Evolutionary conservation across 495 filamentous ascomycete genomes (phyloP), one percentile per base, ranked within the genome.

Genomic region (Umbilicaria muhlenbergii): DNA sequence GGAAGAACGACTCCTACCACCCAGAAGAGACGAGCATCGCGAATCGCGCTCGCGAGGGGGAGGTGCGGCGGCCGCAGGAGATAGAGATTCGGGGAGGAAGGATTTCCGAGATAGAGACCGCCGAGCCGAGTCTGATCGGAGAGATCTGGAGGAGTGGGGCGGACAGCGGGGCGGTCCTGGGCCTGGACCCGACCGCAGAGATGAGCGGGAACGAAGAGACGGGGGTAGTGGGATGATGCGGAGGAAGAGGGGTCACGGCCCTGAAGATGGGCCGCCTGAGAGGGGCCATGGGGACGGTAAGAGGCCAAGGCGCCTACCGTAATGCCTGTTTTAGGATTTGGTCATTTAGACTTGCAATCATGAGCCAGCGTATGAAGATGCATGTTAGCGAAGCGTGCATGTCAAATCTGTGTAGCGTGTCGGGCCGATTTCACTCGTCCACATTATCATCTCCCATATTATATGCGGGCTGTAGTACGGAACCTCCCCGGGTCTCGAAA

Each of bases 251-350:
- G 24, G 46, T 28, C 24, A 28, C 6, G 24, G 24, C 24, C 8
- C 24, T 6, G 24, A 28, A 28, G 24, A 28, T 28, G 24, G 24
- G 8, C 24, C 24, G 24, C 24, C 48, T 40, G 50, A 49, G 11
- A 32, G 50, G 14, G 50, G 15, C 37, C 15, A n/a, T 13, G 37
- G 14, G 37, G 37, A 28, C 24, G 71, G 65, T 52, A 39, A 51
- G 59, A 46, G 55, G 34, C 56, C 53, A 17, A 47, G 43, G 32
- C 24, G 46, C 15, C 24, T 46, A 19, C 14, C 15, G 32, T 38
- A 21, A 41, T 3, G 21, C 15, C 31, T 50, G 37, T 46, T 37
- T 11, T 38, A 1, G 41, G 5, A 46, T 38, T 21, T 44, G 14
- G 11, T 28, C 21, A n/a, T 38, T 15, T 39, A 33, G 40, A 14